Evolutionary conservation across 78 protist genomes (phyloP).

Genomic region (Acrasis kona): DNA sequence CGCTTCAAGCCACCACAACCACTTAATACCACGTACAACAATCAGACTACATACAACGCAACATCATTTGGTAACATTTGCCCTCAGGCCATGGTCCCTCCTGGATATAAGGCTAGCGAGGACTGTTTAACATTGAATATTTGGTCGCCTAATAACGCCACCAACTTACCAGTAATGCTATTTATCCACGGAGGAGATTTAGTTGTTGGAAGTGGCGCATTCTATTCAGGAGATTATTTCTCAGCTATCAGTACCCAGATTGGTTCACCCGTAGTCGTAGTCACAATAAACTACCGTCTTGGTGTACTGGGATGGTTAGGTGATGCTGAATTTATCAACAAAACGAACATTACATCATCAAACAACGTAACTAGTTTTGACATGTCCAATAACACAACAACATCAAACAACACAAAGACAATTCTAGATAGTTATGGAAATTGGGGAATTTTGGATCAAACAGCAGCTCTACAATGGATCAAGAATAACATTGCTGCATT

Average conservation of each 20-base stretch:
- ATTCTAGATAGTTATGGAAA: conserved; percentile 8
- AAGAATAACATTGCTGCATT: conserved; percentile 15
- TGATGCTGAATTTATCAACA: too few relatives aligned
- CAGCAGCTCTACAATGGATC: conserved; percentile 20
- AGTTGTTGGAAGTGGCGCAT: background rate
- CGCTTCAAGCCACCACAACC: too few relatives aligned
- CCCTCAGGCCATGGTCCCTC: too few relatives aligned
- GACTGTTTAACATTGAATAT: conserved; percentile 21
- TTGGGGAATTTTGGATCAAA: conserved; percentile 22
- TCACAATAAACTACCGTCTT: conserved; percentile 29
- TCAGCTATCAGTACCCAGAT: background rate
- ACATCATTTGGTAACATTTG: too few relatives aligned
- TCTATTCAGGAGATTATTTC: background rate
- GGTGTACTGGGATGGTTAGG: conserved; percentile 24
- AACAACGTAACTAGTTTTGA: too few relatives aligned
- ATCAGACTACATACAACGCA: too few relatives aligned
- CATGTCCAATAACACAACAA: too few relatives aligned
- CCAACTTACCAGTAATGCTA: conserved; percentile 6
- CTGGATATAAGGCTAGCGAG: too few relatives aligned
- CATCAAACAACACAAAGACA: too few relatives aligned
- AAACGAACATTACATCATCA: too few relatives aligned
- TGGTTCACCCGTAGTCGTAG: conserved; percentile 22
- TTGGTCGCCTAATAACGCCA: conserved; percentile 6
- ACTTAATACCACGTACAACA: too few relatives aligned
- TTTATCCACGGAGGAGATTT: conserved; percentile 22